Evolutionary conservation across 192 early-diverging fungal species (phyloP), one percentile per base, ranked within the genome.

Genomic region (Chytriomyces confervae): DNA sequence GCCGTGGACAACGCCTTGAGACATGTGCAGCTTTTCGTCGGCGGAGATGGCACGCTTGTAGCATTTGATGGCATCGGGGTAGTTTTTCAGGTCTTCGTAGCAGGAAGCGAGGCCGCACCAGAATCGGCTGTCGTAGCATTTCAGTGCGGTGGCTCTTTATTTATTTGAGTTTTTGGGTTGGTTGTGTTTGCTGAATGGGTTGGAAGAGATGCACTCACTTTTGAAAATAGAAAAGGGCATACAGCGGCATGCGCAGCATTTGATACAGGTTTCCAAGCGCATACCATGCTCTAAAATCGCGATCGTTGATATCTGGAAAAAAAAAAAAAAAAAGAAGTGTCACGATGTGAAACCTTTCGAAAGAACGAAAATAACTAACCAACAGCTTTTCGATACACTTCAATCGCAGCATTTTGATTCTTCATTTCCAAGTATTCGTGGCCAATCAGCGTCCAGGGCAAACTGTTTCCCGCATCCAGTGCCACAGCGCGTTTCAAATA

Each of bases 351-450:
- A 2, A 36, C 62, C 24, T 29, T 13, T 65, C 64, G 10, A 50
- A 29, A 47, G 20, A 16, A 10, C n/a, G 10, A 20, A 36, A 36
- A 36, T 1, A 47, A 77, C 83, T 76, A 81, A 93, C 92, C 91
- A 5, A 94, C 84, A 0, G 95, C 97, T 65, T 91, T 83, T 44
- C 94, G 86, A 76, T 98, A 98, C 7, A 94, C 92, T 79, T 97
- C 94, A 6, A 97, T 88, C 0, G 96, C 97, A 5, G 94, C 94
- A 43, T 93, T 85, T 0, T 92, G 90, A 75, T 96, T 96, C 69
- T 96, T 95, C 76, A 96, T 73, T 80, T 99, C 96, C 46, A 99
- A 84, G 73, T 95, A 97, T 81, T 97, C 95, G 78, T 98, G 96
- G 3, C 96, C 97, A 86, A 99, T 86, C 69, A 99, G 84, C 0